Base-by-base conservation (phyloP, 352 stramenopile genomes). In the Phytophthora idaei region DNA sequence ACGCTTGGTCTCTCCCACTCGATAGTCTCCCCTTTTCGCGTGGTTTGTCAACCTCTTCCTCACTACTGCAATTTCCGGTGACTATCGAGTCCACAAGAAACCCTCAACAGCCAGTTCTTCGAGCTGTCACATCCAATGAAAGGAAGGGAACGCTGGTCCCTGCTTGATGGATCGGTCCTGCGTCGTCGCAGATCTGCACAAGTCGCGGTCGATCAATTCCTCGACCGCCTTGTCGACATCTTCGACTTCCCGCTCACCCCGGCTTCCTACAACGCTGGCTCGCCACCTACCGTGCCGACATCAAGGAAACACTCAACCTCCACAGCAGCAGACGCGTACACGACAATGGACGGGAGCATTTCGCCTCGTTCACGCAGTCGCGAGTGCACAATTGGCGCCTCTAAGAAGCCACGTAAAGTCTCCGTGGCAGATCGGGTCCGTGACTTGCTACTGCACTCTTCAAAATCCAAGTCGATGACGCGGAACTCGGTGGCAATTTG, bases 171-270 rank as follows among this genome's bases (percentile, higher is more conserved):
- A 42, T 55, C 72, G 11, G 49, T 80, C 10, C 34, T 76, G 25
- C 73, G 48, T 5, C 75, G 73, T 10, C 56, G 70, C 2, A 51
- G 55, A 37, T 65, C 66, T 17, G 68, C 61, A 9, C 64, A 54
- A 8, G 50, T 54, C 9, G 29, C 36, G 7, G 45, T 87, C 9
- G 67, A 82, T 17, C 64, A 76, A 12, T 68, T 76, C n/a, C 61
- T 84, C 7, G 74, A 71, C 41, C 67, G 46, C 42, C 44, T 87
- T 15, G 73, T 85, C 37, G 74, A 84, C 45, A 66, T 76, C 31
- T 74, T 74, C 56, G 67, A 74, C 61, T 87, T 87, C 48, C 71
- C 73, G 41, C 67, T 87, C 46, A 27, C 37, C 9, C 51, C 46
- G 6, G 56, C 48, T 2, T 61, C 42, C 5, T 46, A 53, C 10